phyloP scores from a whole-genome alignment of 257 asterid genomes.

The Misopates orontium region DNA sequence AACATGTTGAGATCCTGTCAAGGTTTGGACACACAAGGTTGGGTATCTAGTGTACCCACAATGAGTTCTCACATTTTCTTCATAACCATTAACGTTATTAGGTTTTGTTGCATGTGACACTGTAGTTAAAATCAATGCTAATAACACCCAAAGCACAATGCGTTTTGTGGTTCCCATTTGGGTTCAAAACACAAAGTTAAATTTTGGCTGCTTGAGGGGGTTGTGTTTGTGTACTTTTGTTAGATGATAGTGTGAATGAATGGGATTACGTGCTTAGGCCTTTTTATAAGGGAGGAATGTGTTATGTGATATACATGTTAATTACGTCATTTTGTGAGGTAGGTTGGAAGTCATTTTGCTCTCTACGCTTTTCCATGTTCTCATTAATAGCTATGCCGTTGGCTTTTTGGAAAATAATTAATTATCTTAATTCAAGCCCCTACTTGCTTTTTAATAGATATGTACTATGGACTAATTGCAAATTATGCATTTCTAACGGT shows the following conservation, averaged over 20 bases:
- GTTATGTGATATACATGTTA: background rate
- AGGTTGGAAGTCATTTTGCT: slow-evolving; percentile 28
- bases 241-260: slow-evolving; percentile 9
- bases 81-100: slow-evolving; percentile 1
- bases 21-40: slow-evolving; percentile 50
- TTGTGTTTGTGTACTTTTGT: background rate
- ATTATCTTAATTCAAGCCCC: background rate
- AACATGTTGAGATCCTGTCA: slow-evolving; percentile 28
- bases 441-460: background rate
- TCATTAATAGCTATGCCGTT: background rate
- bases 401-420: slow-evolving; percentile 6
- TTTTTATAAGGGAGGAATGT: slow-evolving; percentile 25
- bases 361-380: no score
- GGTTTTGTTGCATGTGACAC: slow-evolving; percentile 12
- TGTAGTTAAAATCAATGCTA: slow-evolving; percentile 10
- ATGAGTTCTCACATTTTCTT: slow-evolving; percentile 27
- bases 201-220: background rate
- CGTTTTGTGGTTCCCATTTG: slow-evolving; percentile 42
- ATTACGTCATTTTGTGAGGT: slow-evolving; percentile 8
- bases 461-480: no score
- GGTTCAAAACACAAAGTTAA: background rate
- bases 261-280: slow-evolving; percentile 23
- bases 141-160: slow-evolving; percentile 16
- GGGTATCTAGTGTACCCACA: slow-evolving; percentile 73
- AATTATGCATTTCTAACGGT: no score